A percentile compares a stretch with the other conserved stretches of the same genome.
Evolutionary conservation across 2,329 filamentous ascomycete species (phyloP).

Genomic region (Penicillium sp.): DNA sequence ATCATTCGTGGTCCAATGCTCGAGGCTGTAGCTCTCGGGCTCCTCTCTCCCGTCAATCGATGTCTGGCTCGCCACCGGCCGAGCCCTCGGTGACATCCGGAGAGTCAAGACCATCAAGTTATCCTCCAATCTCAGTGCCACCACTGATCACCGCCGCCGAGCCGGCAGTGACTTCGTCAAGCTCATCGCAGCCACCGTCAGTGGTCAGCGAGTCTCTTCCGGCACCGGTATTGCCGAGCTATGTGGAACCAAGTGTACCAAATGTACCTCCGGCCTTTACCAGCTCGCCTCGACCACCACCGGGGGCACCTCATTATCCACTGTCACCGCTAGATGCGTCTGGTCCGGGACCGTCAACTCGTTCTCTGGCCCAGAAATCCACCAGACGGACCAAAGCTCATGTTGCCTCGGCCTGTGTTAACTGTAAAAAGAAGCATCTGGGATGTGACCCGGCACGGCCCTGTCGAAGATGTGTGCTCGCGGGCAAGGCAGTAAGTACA

Average conservation of each 20-base stretch:
- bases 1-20: conserved; percentile 35
- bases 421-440: conserved; percentile 47
- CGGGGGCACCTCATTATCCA: conserved; percentile 22
- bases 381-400: conserved; percentile 45
- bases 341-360: conserved; percentile 18
- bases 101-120: conserved; percentile 29
- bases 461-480: conserved; percentile 43
- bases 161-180: conserved; percentile 10
- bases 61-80: conserved; percentile 40
- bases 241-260: conserved; percentile 16
- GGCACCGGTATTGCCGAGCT: conserved; percentile 16
- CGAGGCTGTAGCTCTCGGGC: conserved; percentile 37
- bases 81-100: conserved; percentile 36
- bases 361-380: conserved; percentile 33
- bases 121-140: conserved; percentile 23
- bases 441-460: conserved; percentile 44
- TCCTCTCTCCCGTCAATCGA: conserved; percentile 38
- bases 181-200: conserved; percentile 15
- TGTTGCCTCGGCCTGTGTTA: conserved; percentile 46
- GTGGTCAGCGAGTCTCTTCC: conserved; percentile 17
- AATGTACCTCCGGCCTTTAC: conserved; percentile 8
- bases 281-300: conserved; percentile 13
- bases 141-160: conserved; percentile 17
- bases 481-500: conserved; percentile 43
- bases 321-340: conserved; percentile 21